phyloP scores from a whole-genome alignment of 1,284 basidiomycete species.

The Sporisorium scitamineum region DNA sequence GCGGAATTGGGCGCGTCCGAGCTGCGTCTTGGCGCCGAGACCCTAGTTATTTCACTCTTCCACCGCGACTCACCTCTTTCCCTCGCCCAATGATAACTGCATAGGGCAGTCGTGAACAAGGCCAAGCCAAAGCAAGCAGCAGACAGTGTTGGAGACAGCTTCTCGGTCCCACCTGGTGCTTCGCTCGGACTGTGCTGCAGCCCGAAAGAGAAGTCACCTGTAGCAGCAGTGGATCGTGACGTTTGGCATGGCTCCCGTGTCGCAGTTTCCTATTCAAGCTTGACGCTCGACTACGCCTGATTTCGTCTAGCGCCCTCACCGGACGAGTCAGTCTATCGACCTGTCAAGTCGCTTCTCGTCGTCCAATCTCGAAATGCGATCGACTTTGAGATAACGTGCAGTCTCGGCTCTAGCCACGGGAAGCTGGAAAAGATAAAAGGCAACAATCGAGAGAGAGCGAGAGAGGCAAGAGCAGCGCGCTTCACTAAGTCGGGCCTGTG shows the following conservation, averaged over 20 bases:
- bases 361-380: too few relatives aligned
- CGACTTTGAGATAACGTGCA: background rate
- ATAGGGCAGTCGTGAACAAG: background rate
- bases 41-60: background rate
- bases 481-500: too few relatives aligned
- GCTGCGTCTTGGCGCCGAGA: constrained; percentile 24
- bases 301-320: too few relatives aligned
- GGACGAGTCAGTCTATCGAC: too few relatives aligned
- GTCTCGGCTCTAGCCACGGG: background rate
- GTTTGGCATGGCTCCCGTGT: background rate
- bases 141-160: background rate
- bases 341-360: background rate
- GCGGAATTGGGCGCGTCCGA: constrained; percentile 28
- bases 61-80: too few relatives aligned
- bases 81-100: too few relatives aligned
- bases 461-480: background rate
- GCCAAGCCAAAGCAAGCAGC: background rate
- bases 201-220: background rate
- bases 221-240: background rate
- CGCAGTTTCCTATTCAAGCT: background rate
- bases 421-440: background rate
- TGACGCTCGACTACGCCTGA: too few relatives aligned
- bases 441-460: too few relatives aligned
- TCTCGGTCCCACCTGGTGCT: background rate
- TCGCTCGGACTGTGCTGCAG: constrained; percentile 14